Base-by-base conservation (phyloP, 441 rosid genomes). In the Jatropha multifida region DNA sequence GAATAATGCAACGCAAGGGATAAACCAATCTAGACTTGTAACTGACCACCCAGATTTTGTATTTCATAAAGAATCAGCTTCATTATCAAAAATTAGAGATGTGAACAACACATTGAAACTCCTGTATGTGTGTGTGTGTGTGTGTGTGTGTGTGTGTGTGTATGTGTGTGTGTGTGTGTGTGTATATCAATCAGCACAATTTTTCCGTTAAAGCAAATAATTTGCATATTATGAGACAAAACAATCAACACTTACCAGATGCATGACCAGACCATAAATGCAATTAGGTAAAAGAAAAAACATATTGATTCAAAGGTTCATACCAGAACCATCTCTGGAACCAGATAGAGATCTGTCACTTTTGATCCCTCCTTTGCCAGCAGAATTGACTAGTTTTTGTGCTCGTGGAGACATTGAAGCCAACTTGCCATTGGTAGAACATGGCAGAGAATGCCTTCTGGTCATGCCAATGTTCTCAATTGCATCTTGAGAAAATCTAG, bases 361-460 rank as follows among this genome's bases (percentile, higher is more conserved):
- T 72, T 71, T 70, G 55, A 55, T 38, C 18, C 41, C 20, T 42
- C 83, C 81, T 67, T 61, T 74, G 52, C 66, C 41, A 55, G 76
- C 76, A 52, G 81, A 13, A 59, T 65, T 66, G n/a, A 77, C 74
- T 44, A 48, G 77, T 77, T 71, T 82, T n/a, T 84, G 86, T 55
- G 86, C 91, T 75, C 88, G 79, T 65, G 94, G 94, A 12, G 97
- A 89, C 75, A 68, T 78, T 32, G 90, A 79, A 80, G 78, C 76
- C 56, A 83, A 78, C 81, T 81, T 82, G 67, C 81, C 86, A 75
- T 81, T 85, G 66, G 83, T 84, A 75, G 86, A 82, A 81, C 89
- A 85, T 37, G 97, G 88, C 75, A 92, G 86, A 14, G 98, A 94
- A 88, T 83, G 85, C 79, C 94, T 86, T 79, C 98, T 85, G 69